These are phyloP conservation scores for Toxicodendron radicans DNA, from an alignment of 345 rosid genomes.

Conservation along the genomic window DNA sequence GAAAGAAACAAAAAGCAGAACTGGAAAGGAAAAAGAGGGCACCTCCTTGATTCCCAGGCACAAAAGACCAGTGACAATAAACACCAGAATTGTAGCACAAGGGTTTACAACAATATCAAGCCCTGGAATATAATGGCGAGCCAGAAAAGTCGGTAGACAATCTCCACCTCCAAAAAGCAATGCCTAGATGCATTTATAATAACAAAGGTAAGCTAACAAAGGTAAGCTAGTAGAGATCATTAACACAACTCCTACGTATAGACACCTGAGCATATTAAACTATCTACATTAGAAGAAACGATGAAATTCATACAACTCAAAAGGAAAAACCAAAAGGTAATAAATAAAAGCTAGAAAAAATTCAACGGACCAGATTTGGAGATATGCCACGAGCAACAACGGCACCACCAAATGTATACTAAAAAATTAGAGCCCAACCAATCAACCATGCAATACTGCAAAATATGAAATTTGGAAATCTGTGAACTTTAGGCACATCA, in stretches of 20 bases:
- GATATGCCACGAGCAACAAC: constrained; percentile 93
- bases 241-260: no score
- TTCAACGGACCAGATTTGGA: constrained; percentile 62
- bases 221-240: not conserved
- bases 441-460: constrained; percentile 88
- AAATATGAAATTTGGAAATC: not conserved
- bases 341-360: not conserved
- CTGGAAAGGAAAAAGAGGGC: constrained; percentile 17
- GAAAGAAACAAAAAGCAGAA: not conserved
- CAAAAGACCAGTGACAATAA: constrained; percentile 81
- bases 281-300: not conserved
- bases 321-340: not conserved
- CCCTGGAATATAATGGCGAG: constrained; percentile 84
- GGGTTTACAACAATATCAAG: constrained; percentile 87
- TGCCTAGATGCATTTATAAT: constrained; percentile 46
- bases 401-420: constrained; percentile 93
- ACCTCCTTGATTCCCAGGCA: constrained; percentile 98
- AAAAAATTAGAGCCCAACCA: constrained; percentile 93
- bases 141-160: constrained; percentile 68
- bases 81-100: constrained; percentile 78
- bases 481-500: not conserved
- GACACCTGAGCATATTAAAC: no score
- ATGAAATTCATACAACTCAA: not conserved
- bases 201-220: no score
- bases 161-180: constrained; percentile 80